Conservation (phyloP, 2,329 filamentous ascomycete genomes). For the Lanzia echinophila region DNA sequence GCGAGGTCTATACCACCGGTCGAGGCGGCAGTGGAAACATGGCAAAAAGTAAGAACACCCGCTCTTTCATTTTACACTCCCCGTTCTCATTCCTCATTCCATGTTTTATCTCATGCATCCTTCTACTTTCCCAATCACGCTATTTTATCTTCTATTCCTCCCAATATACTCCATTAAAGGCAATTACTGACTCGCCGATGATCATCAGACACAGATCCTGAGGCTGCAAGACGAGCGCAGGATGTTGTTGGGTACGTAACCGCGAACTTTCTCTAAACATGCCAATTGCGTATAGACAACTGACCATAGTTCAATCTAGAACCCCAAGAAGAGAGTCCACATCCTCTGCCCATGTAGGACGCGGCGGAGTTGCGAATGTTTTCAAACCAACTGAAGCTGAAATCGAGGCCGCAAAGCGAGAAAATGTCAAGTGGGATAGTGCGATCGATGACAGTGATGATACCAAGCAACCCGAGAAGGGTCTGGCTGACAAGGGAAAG, state of each 20-base stretch:
- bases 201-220: conserved; percentile 64
- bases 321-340: conserved; percentile 45
- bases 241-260: conserved; percentile 70
- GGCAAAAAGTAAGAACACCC: too few species aligned
- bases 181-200: too few species aligned
- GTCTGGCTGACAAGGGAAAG: conserved; percentile 47
- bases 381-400: conserved; percentile 40
- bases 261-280: too few species aligned
- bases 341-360: conserved; percentile 60
- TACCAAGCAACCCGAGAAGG: conserved; percentile 21
- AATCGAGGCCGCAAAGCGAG: conserved; percentile 24
- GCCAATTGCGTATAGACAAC: too few species aligned
- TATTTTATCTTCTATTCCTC: too few species aligned
- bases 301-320: conserved; percentile 8
- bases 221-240: conserved; percentile 70
- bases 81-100: too few species aligned
- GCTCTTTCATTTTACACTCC: too few species aligned
- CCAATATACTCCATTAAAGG: too few species aligned
- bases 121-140: too few species aligned
- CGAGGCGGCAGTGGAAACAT: conserved; percentile 83
- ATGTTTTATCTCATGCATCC: too few species aligned
- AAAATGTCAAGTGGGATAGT: conserved; percentile 25
- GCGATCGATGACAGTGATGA: conserved; percentile 23
- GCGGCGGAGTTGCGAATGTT: conserved; percentile 70
- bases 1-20: conserved; percentile 78